Base-by-base conservation (phyloP, 179 eudicot genomes). In the Beta corolliflora region DNA sequence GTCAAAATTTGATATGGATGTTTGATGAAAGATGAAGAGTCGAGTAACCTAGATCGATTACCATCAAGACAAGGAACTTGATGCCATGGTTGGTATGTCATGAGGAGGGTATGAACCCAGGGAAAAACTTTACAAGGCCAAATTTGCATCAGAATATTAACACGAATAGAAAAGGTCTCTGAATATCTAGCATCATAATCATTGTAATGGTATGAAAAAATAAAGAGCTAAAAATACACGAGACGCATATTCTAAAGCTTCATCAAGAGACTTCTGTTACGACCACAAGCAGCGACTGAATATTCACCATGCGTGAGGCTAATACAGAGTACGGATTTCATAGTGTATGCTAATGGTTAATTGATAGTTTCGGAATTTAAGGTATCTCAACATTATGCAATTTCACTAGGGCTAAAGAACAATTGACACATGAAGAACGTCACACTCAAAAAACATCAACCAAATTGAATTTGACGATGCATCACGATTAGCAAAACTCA, bases 401-500 rank as follows among this genome's bases (percentile, higher is more conserved):
- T 19, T 19, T 41, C 75, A 79, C 61, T 41, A 16, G 25, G 56
- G 67, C 5, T 45, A 16, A 66, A 81, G 58, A 65, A 23, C 58
- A 75, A 67, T 61, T 16, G 45, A 46, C 8, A 59, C 15, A 66
- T 14, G 14, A 44, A 25, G 8, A 2, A 11, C 50, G 46, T 64
- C 79, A 18, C 72, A 68, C 55, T 54, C 19, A 23, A 50, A 18
- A 79, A n/a, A 16, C 71, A 56, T 13, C 11, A 21, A 12, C 15
- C 1, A 56, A 56, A 77, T 19, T 7, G 45, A 36, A 21, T 19
- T n/a, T 12, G 29, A 31, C 41, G 25, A 16, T 60, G 50, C 45
- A 44, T 29, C 48, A 60, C 11, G n/a, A 66, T 23, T 4, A 81
- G 66, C 54, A 15, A 69, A 58, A 25, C 80, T 65, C 68, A 94